Conservation (phyloP, 2,329 filamentous ascomycete genomes). For the Alternaria angustiovoidea region DNA sequence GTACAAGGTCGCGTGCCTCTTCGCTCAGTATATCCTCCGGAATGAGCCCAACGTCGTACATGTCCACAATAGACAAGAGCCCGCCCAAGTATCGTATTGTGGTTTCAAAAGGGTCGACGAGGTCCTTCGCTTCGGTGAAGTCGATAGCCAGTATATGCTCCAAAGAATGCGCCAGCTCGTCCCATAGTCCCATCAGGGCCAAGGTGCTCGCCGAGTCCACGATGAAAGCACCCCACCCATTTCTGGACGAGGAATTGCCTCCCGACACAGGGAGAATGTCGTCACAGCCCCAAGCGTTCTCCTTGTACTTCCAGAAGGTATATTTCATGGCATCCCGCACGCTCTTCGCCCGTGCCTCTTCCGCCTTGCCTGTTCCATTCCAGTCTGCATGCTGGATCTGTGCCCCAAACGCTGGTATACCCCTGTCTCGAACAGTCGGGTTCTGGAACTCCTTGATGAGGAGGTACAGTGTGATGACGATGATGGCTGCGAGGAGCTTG, state of each 20-base stretch:
- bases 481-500: conserved; percentile 51
- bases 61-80: conserved; percentile 50
- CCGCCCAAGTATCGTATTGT: conserved; percentile 54
- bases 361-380: conserved; percentile 48
- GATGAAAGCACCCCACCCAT: conserved; percentile 56
- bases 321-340: conserved; percentile 52
- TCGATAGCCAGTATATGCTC: conserved; percentile 51
- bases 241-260: conserved; percentile 43
- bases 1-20: conserved; percentile 44
- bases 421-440: conserved; percentile 34
- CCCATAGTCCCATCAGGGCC: conserved; percentile 54
- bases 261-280: conserved; percentile 52
- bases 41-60: conserved; percentile 53
- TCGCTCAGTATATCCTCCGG: conserved; percentile 42
- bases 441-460: conserved; percentile 49
- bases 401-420: conserved; percentile 28
- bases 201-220: conserved; percentile 53
- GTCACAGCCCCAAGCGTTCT: conserved; percentile 53
- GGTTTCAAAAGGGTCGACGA: conserved; percentile 55
- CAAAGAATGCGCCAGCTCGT: conserved; percentile 51
- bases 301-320: conserved; percentile 51
- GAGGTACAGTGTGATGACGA: conserved; percentile 53
- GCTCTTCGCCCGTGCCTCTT: conserved; percentile 43
- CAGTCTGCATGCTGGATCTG: conserved; percentile 46
- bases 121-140: conserved; percentile 44